Evolutionary conservation across 2,329 filamentous ascomycete genomes (phyloP), one percentile per base, ranked within the genome.

Genomic region (Alternaria novae-zelandiae): DNA sequence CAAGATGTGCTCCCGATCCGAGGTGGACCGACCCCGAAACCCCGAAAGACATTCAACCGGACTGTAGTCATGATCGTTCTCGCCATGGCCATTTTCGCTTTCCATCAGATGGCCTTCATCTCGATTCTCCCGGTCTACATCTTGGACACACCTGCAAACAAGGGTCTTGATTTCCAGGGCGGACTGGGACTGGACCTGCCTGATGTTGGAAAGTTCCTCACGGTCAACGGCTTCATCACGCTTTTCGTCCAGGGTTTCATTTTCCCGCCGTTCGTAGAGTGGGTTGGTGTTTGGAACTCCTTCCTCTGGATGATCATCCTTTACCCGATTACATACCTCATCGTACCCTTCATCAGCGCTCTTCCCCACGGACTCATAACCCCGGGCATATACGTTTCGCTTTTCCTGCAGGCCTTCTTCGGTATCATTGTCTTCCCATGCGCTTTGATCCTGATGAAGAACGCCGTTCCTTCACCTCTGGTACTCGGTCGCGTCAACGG

Each of bases 81-180:
- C n/a, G 90, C 94, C 3, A 83, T 97, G 63, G 91, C 91, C 53
- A 91, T 97, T 68, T 96, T 96, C 81, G 94, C 93, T 10, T 97
- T 96, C 79, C 94, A 97, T 44, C 77, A 79, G 59, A 97, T 97
- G 93, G 93, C 91, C 1, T 97, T 92, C 80, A 93, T 97, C 75
- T 92, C 96, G 74, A 87, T 97, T 1, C 85, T 97, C 55, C 94
- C 94, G 10, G 97, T 97, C 64, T 97, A 97, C 82, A 88, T 97
- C 57, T 93, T 97, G 76, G 94, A 97, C 70, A 83, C 88, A 23
- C 86, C 86, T 21, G 25, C 44, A 3, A 46, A 59, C 28, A 71
- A 53, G 25, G 72, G 72, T 8, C 71, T 82, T 15, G 80, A 82
- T 28, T 74, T 85, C 43, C 72, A 84, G 0, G 90, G 90, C 47